Evolutionary conservation across 208 protist genomes (phyloP).

Genomic region (Vickermania ingenoplastis): DNA sequence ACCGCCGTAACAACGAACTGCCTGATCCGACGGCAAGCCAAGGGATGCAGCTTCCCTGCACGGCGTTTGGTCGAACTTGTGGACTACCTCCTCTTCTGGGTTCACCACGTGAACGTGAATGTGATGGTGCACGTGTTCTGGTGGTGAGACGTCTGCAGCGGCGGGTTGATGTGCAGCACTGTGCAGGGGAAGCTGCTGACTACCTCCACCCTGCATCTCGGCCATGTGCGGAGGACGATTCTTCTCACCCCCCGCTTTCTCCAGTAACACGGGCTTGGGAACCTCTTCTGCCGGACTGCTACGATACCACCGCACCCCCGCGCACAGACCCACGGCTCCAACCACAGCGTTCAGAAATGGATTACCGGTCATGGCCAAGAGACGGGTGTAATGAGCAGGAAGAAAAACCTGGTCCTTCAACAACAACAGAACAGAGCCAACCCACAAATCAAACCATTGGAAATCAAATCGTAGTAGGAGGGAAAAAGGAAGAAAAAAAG

Average conservation of each 20-base stretch:
- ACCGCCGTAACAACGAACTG: constrained; percentile 57
- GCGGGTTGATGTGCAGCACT: no score
- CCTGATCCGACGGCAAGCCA: constrained; percentile 39
- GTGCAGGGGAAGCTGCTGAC: no score
- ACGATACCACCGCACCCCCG: background rate
- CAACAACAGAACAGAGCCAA: no score
- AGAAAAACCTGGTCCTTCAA: no score
- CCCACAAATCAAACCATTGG: no score
- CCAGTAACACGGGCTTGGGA: background rate
- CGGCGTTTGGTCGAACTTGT: constrained; percentile 5
- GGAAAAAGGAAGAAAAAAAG: no score
- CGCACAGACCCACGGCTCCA: background rate
- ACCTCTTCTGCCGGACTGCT: background rate
- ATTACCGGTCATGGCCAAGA: background rate
- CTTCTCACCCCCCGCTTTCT: no score
- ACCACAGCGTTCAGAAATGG: background rate
- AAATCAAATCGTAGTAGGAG: no score
- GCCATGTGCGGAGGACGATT: no score
- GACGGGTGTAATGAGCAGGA: no score
- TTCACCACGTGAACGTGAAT: background rate
- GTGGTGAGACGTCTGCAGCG: background rate
- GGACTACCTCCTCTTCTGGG: background rate
- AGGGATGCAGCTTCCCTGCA: constrained; percentile 22
- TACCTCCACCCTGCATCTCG: no score
- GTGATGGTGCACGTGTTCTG: background rate